These are phyloP conservation scores for Xerocomellus intermedius DNA, from an alignment of 768 basidiomycete genomes.

Conservation along the genomic window DNA sequence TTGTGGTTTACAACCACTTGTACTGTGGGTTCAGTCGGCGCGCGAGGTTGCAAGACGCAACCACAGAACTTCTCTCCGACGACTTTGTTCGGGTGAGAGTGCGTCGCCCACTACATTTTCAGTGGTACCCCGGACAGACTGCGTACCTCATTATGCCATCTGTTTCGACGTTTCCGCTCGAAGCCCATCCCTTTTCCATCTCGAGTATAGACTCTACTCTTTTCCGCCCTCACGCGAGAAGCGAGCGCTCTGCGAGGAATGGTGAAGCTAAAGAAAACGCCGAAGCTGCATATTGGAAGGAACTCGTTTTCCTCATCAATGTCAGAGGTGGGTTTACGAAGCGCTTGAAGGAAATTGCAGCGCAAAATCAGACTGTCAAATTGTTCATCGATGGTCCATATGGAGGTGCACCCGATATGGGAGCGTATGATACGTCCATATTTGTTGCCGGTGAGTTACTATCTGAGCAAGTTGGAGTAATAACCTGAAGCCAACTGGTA, in stretches of 20 bases:
- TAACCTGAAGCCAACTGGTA: not conserved
- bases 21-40: constrained; percentile 34
- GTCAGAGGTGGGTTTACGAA: constrained; percentile 61
- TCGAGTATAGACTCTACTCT: constrained; percentile 37
- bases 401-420: constrained; percentile 42
- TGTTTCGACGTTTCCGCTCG: constrained; percentile 44
- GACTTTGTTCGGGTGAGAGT: constrained; percentile 49
- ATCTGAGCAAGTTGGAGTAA: not conserved
- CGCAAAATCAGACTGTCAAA: constrained; percentile 33
- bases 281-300: constrained; percentile 28
- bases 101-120: constrained; percentile 45
- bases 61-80: constrained; percentile 43
- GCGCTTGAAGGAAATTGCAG: constrained; percentile 38
- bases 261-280: not conserved
- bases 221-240: constrained; percentile 5
- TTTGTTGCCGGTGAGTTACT: constrained; percentile 45
- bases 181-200: constrained; percentile 66
- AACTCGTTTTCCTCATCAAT: constrained; percentile 58
- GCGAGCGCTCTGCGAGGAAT: not conserved
- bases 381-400: constrained; percentile 64
- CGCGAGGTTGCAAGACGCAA: constrained; percentile 34
- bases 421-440: constrained; percentile 44
- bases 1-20: constrained; percentile 43
- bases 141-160: constrained; percentile 51
- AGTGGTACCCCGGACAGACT: constrained; percentile 54